Evolutionary conservation across 495 filamentous ascomycete species (phyloP).

Genomic region (Hapsidospora chrysogenum): DNA sequence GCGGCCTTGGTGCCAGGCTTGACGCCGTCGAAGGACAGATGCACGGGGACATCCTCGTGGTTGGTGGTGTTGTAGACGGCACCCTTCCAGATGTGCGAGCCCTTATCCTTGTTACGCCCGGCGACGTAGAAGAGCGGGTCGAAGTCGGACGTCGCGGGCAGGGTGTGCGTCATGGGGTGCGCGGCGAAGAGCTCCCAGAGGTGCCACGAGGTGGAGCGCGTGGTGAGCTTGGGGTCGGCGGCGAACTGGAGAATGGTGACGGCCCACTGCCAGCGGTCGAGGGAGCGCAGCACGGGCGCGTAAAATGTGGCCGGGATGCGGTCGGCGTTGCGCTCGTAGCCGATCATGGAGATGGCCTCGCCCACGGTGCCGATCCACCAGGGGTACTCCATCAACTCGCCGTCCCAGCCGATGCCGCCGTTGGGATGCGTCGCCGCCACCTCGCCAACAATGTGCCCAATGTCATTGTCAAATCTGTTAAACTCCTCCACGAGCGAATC

Average conservation of each 20-base stretch:
- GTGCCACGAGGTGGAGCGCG: slow-evolving; percentile 22
- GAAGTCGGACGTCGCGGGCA: slow-evolving; percentile 27
- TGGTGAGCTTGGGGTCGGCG: slow-evolving; percentile 34
- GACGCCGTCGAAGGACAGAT: slow-evolving; percentile 37
- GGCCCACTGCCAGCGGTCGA: slow-evolving; percentile 26
- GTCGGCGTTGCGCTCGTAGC: slow-evolving; percentile 49
- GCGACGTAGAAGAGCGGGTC: slow-evolving; percentile 46
- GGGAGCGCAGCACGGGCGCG: slow-evolving; percentile 20
- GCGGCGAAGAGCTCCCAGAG: slow-evolving; percentile 29
- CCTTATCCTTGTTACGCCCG: slow-evolving; percentile 14
- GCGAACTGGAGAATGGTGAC: slow-evolving; percentile 33
- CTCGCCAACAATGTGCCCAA: slow-evolving; percentile 29
- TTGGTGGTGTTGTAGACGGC: slow-evolving; percentile 49
- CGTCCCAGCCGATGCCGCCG: slow-evolving; percentile 30
- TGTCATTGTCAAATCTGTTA: slow-evolving; percentile 29
- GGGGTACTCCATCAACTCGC: slow-evolving; percentile 15
- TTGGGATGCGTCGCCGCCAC: slow-evolving; percentile 38
- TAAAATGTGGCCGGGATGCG: slow-evolving; percentile 24
- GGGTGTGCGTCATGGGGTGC: slow-evolving; percentile 36
- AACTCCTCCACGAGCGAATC: slow-evolving; percentile 16
- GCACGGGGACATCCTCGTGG: slow-evolving; percentile 23
- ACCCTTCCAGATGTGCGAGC: slow-evolving; percentile 36
- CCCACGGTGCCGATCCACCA: slow-evolving; percentile 43
- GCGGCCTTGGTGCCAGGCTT: slow-evolving; percentile 24
- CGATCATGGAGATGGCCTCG: slow-evolving; percentile 53